Base-by-base conservation (phyloP, 2,329 filamentous ascomycete genomes). In the Sporothrix phasma region DNA sequence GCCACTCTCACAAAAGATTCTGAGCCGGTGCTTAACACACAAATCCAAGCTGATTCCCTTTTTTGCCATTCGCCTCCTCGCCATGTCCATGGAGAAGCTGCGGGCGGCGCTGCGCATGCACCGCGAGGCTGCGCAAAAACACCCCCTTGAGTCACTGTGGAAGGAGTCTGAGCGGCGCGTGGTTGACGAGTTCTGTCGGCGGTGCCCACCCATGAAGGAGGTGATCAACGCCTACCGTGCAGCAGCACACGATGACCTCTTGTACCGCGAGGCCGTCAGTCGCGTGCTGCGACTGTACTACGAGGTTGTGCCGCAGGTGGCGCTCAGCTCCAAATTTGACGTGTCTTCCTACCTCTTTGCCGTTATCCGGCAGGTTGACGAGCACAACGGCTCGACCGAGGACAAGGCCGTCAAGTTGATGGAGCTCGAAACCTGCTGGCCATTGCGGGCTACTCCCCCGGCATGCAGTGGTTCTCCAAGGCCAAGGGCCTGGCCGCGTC, bases 401-500 rank as follows among this genome's bases (percentile, higher is more conserved):
- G 76, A 80, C 58, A 75, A 79, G 59, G 80, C 80, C 1, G 77
- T 92, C 54, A 79, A 84, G 24, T 74, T 88, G 10, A 83, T 92
- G 70, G 90, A 96, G 74, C 78, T 97, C 31, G 87, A 92, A 89
- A 93, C 72, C 79, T 96, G 19, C 84, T 96, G 19, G 82, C 86
- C 34, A 89, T 97, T 72, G 91, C 92, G 3, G 84, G 86, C 67
- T 85, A 87, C 69, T 95, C 92, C 3, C 86, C 89, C 0, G 87
- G 87, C 5, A 94, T 96, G 86, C 86, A 88, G 67, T 97, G 93
- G 93, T 97, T 94, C 78, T 82, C 88, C 67, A 92, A 89, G 71
- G 83, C 78, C 65, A 84, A 88, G 68, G 80, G 80, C 0, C 77
- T 88, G n/a, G 72, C 75, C 1, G 77, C 84, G 45, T 90, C 88